These are phyloP conservation scores for Colletotrichum agaves DNA, from an alignment of 2,329 filamentous ascomycete species.

Conservation along the genomic window DNA sequence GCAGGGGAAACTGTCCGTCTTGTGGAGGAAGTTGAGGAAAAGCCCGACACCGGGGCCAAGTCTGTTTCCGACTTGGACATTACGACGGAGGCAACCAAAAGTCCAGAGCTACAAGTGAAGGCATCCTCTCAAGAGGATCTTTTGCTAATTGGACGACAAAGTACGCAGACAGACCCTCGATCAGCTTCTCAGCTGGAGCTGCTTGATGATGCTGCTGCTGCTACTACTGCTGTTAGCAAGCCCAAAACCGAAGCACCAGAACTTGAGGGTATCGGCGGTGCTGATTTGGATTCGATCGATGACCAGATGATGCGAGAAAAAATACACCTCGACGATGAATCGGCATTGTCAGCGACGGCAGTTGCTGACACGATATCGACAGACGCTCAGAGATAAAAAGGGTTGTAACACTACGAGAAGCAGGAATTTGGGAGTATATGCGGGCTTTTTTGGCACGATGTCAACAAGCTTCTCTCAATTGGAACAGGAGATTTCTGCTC, in stretches of 20 bases:
- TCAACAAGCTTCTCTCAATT: background rate
- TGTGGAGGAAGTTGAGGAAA: background rate
- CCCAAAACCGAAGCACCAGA: constrained; percentile 33
- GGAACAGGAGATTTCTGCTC: background rate
- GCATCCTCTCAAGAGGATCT: background rate
- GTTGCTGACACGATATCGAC: constrained; percentile 18
- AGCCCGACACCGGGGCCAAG: background rate
- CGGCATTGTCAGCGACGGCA: background rate
- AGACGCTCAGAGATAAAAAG: constrained; percentile 20
- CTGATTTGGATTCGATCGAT: constrained; percentile 37
- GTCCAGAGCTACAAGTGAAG: background rate
- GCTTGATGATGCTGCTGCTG: too few species aligned
- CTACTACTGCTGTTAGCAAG: constrained; percentile 11
- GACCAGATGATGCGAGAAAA: constrained; percentile 38
- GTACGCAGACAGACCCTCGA: background rate
- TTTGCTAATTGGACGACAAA: background rate
- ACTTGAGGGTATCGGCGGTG: constrained; percentile 43
- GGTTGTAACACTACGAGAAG: constrained; percentile 13
- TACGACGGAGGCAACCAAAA: background rate
- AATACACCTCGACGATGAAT: constrained; percentile 28
- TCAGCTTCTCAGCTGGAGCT: background rate
- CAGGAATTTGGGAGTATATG: constrained; percentile 8
- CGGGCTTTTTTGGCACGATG: background rate
- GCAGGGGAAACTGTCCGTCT: too few species aligned
- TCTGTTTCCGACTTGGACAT: background rate